Base-by-base conservation (phyloP, 768 basidiomycete genomes). In the Lentinula aciculospora region DNA sequence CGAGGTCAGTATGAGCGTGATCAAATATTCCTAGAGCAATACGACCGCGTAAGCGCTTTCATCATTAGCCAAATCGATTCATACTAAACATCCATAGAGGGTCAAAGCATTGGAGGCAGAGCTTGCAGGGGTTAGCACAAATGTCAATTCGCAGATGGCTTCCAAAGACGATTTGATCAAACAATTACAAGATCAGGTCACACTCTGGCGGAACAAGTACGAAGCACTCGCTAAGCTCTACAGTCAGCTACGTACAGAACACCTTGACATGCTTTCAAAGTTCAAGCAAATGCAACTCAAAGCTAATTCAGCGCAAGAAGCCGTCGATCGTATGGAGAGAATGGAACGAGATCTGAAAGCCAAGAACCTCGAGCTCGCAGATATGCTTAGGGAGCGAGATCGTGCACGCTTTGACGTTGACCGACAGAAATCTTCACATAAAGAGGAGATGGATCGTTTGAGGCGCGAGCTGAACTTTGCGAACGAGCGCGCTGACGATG, bases 381-480 rank as follows among this genome's bases (percentile, higher is more conserved):
- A 98, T 68, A 99, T 99, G 97, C 89, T 99, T 64, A 83, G 96
- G 46, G 97, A 99, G 71, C 85, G 97, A 32, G 97, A 99, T 68
- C 81, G 95, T 57, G 94, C 96, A 34, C 80, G 97, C 44, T 98
- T 97, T 66, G 97, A 99, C 63, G 76, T 98, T 23, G 97, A 99
- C 67, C 81, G 97, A 21, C 82, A 92, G 68, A 98, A 96, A 74
- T 84, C 92, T 4, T 88, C 86, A 50, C 94, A 98, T 70, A 96
- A 94, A 68, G 97, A 99, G 58, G 97, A 99, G 67, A 69, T 92
- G 36, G 97, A 98, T 61, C 85, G 97, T 9, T 67, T 98, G 34
- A 90, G 90, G 61, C 87, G 97, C 29, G 97, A 99, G 66, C 78
- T 98, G 57, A 82, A 81, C 65, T 98, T 97, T 67, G 94, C 97